phyloP scores from a whole-genome alignment of 139 green algal species.

The Ettlia oleoabundans region DNA sequence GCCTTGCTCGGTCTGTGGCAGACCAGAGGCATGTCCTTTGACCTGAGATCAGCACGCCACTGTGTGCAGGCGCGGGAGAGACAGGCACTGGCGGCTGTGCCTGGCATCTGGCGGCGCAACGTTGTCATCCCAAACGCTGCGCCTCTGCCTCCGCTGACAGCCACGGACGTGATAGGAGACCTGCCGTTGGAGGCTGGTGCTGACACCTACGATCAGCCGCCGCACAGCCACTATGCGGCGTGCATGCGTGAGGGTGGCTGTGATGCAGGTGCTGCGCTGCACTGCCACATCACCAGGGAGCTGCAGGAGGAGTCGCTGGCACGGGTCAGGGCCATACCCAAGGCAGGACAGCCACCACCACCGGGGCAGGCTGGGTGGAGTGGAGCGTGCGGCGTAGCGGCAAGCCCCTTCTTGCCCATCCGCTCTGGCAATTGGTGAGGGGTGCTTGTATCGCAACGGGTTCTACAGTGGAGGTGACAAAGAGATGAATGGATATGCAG shows the following conservation, averaged over 20 bases:
- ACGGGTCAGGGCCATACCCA: background rate
- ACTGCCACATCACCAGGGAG: background rate
- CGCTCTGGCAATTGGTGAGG: constrained; percentile 15
- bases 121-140: background rate
- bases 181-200: background rate
- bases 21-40: no score
- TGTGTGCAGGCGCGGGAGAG: background rate
- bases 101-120: background rate
- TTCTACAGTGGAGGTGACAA: background rate
- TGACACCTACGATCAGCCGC: background rate
- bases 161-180: background rate
- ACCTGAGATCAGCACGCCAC: background rate
- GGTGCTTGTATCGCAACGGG: background rate
- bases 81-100: background rate
- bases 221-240: background rate
- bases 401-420: background rate
- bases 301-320: background rate
- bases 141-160: constrained; percentile 3
- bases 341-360: background rate
- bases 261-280: background rate
- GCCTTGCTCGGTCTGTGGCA: no score
- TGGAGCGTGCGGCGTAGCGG: background rate
- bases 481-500: no score
- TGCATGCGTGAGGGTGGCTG: background rate
- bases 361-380: background rate